Evolutionary conservation across 768 basidiomycete species (phyloP), one percentile per base, ranked within the genome.

Genomic region (Candolleomyces eurysporus): DNA sequence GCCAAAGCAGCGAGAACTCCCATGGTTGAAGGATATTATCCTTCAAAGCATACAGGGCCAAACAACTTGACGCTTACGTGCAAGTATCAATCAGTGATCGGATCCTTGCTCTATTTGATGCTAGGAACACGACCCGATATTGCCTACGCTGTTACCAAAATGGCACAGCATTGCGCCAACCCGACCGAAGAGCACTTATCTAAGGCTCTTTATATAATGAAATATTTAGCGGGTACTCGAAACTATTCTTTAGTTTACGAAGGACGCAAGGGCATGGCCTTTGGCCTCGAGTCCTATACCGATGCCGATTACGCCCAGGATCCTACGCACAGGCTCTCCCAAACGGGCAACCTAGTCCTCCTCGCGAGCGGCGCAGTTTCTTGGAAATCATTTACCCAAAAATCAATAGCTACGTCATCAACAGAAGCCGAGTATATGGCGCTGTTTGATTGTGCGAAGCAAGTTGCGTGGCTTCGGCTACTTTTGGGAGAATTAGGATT

Each of bases 341-440:
- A 68, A 10, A 69, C 66, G 0, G 70, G 71, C 2, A 68, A 71
- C 39, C 36, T 60, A 3, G 66, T 69, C 31, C 58, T 63, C 6
- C 53, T 72, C 10, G 58, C 54, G 13, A 60, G 63, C 4, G 61
- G 61, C 1, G 50, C 62, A 1, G 32, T 69, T 26, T 64, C 65
- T 19, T 73, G 69, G 70, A 42, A 31, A 3, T 62, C 59, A 0
- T 30, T 57, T 17, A 61, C 61, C 7, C 71, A 73, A 40, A 59
- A 61, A 17, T 64, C 65, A 0, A 48, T 67, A 5, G 49, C 66
- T 0, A 36, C 65, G 0, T 73, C 67, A 0, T 65, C 65, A 0
- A 71, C 67, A 3, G 71, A 73, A 61, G 68, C 69, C 1, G 66
- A 73, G 59, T 73, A 71, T 49, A 66, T 67, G 52, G 58, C 61